Base-by-base conservation (phyloP, 306 rosid genomes). In the Cicer cuneatum region DNA sequence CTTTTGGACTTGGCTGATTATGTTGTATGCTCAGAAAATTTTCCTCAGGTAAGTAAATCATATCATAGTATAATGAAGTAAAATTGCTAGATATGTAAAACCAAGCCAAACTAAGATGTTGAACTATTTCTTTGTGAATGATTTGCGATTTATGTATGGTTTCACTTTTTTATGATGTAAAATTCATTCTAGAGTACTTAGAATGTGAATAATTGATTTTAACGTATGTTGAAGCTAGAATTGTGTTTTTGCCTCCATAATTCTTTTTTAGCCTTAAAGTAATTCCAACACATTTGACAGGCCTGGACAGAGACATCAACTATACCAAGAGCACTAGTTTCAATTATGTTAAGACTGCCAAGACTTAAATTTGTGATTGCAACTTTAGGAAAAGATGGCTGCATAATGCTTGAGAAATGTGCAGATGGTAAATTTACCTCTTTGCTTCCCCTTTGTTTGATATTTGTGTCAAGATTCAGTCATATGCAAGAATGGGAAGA, bases 301-400 rank as follows among this genome's bases (percentile, higher is more conserved):
- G 93, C 84, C 67, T 95, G 98, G 99, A 87, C 98, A 53, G 86
- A 67, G 74, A 80, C 87, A 74, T 80, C 90, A 61, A 85, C 97
- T 12, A 69, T 86, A 85, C 86, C 98, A 62, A 87, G 81, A 73
- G 92, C 93, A 16, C 87, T 95, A 43, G 86, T 90, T 76, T 87
- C 96, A 78, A 89, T 95, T 56, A 87, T 92, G 69, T 51, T 86
- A 68, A 85, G 84, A 64, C 85, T 90, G 69, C 98, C 98, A 60
- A 86, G 86, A 75, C 72, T 95, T 65, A 95, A 86, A 72, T 95
- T 90, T 84, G 92, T 80, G 49, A 87, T 89, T 29, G 98, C 80
- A 71, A 95, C 99, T 69, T 78, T 95, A 84, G 99, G 99, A 58
- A 81, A 86, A 85, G 86, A 89, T 46, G 99, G 99, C 43, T 92